Conservation (phyloP, 78 protist genomes). For the Dictyostelium firmibasis region DNA sequence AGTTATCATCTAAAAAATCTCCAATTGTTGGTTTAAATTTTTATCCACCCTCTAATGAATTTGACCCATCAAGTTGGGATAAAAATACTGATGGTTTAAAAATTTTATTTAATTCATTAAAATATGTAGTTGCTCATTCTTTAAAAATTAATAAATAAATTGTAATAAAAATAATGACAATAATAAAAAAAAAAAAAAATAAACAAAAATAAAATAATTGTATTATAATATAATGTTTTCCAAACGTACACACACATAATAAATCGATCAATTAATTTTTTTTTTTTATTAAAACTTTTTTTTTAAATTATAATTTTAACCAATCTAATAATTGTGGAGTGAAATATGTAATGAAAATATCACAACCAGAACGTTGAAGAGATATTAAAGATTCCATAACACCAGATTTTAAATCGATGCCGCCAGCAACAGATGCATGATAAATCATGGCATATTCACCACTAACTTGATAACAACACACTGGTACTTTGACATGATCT, state of each 20-base stretch:
- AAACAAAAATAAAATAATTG: background rate
- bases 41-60: slow-evolving; percentile 52
- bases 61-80: slow-evolving; percentile 20
- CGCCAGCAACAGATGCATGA: slow-evolving; percentile 86
- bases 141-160: background rate
- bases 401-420: slow-evolving; percentile 63
- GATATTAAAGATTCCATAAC: slow-evolving; percentile 79
- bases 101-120: slow-evolving; percentile 13
- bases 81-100: slow-evolving; percentile 22
- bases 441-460: slow-evolving; percentile 92
- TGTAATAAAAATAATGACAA: too few relatives aligned
- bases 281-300: background rate
- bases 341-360: slow-evolving; percentile 87
- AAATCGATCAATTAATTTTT: too few relatives aligned
- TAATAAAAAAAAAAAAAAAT: too few relatives aligned
- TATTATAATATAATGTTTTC: too few relatives aligned
- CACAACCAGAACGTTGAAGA: slow-evolving; percentile 90
- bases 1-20: background rate
- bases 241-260: too few relatives aligned
- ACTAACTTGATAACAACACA: slow-evolving; percentile 89
- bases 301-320: slow-evolving; percentile 43
- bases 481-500: slow-evolving; percentile 68
- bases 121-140: slow-evolving; percentile 17
- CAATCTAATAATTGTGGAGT: slow-evolving; percentile 86
- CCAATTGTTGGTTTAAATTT: slow-evolving; percentile 45